Conservation (phyloP, 345 rosid species). For the Mercurialis annua region DNA sequence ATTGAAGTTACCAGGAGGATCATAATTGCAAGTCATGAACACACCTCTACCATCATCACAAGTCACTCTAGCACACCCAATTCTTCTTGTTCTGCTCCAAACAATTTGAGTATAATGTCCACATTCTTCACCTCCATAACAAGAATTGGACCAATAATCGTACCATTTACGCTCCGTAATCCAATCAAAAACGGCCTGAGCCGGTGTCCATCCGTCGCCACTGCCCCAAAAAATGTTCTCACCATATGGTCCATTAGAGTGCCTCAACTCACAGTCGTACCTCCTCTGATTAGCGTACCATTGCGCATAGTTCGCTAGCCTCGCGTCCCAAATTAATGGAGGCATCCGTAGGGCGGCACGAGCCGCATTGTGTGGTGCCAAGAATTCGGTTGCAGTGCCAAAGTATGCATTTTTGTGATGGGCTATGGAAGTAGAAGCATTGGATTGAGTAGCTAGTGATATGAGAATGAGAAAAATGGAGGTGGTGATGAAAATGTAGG, state of each 20-base stretch:
- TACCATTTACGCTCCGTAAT: conserved; percentile 57
- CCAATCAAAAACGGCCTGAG: conserved; percentile 67
- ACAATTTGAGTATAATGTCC: conserved; percentile 94
- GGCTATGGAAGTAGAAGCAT: not conserved
- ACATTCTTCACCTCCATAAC: conserved; percentile 51
- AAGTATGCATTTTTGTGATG: not conserved
- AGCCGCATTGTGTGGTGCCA: conserved; percentile 67
- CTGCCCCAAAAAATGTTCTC: conserved; percentile 98
- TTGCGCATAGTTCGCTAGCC: conserved; percentile 47
- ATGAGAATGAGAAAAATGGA: conserved; percentile 18
- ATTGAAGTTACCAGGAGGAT: conserved; percentile 89
- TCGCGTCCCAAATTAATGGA: conserved; percentile 57
- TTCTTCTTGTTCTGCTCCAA: conserved; percentile 54
- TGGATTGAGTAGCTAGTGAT: conserved; percentile 10
- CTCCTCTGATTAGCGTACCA: conserved; percentile 65
- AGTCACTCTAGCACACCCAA: conserved; percentile 68
- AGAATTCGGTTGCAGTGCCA: conserved; percentile 37
- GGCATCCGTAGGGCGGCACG: conserved; percentile 47
- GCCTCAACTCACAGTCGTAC: conserved; percentile 59
- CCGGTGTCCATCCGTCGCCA: conserved; percentile 64
- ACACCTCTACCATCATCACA: conserved; percentile 57
- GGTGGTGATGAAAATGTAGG: not conserved
- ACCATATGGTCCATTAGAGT: conserved; percentile 80
- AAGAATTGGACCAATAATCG: conserved; percentile 52
- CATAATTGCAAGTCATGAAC: conserved; percentile 88